These are phyloP conservation scores for Phytophthora kernoviae DNA, from an alignment of 352 stramenopile species.

Conservation along the genomic window DNA sequence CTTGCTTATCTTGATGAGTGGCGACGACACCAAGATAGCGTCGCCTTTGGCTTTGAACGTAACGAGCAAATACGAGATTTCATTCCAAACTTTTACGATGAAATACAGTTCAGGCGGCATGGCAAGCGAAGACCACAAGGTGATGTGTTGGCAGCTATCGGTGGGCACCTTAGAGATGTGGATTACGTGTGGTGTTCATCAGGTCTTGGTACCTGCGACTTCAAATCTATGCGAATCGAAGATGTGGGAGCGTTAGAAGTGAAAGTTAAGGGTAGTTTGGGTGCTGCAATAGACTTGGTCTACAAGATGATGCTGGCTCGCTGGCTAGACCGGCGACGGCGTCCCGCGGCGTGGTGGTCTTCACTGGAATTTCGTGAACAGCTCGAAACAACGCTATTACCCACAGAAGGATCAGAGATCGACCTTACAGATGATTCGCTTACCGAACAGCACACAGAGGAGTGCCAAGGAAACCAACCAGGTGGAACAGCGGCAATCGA, in stretches of 20 bases:
- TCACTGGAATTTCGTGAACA: constrained; percentile 16
- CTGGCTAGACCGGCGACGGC: constrained; percentile 42
- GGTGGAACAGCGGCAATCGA: neutral
- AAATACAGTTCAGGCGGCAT: neutral
- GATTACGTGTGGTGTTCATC: constrained; percentile 32
- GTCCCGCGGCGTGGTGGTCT: constrained; percentile 17
- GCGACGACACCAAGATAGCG: constrained; percentile 20
- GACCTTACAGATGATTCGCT: neutral
- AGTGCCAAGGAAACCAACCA: neutral
- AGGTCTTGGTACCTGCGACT: constrained; percentile 21
- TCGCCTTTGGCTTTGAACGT: constrained; percentile 28
- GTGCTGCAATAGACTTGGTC: constrained; percentile 35
- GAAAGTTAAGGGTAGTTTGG: constrained; percentile 49
- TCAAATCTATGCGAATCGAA: constrained; percentile 37
- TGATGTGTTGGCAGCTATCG: constrained; percentile 37
- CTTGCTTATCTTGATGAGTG: constrained; percentile 50
- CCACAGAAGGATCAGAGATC: neutral
- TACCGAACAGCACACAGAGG: neutral
- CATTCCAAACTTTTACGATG: constrained; percentile 20
- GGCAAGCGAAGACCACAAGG: constrained; percentile 18
- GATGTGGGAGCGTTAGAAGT: constrained; percentile 44
- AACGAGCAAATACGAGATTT: constrained; percentile 24
- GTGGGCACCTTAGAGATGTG: constrained; percentile 19
- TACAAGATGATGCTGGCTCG: constrained; percentile 57
- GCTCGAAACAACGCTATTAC: neutral